Conservation (phyloP, 345 rosid genomes). For the Rhizophora mangle region DNA sequence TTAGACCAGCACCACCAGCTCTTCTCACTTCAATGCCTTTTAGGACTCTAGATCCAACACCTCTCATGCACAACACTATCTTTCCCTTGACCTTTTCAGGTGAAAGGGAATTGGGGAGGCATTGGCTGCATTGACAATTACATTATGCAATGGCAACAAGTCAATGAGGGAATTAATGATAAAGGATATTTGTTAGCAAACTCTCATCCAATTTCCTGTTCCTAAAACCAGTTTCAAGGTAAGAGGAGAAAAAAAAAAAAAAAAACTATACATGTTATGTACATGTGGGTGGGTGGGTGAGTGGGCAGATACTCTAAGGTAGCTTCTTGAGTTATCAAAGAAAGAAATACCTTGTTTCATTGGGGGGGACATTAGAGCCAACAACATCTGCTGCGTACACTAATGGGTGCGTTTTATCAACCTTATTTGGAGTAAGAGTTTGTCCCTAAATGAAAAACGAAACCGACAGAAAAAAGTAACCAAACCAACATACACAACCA, state of each 20-base stretch:
- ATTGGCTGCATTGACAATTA: constrained; percentile 44
- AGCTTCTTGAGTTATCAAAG: not conserved
- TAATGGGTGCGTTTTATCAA: constrained; percentile 44
- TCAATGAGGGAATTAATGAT: too few relatives aligned
- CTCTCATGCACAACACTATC: constrained; percentile 45
- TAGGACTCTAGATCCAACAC: not conserved
- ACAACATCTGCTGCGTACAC: constrained; percentile 61
- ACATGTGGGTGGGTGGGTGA: too few relatives aligned
- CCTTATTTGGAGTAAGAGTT: constrained; percentile 47
- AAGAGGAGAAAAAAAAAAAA: too few relatives aligned
- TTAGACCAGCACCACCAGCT: constrained; percentile 12
- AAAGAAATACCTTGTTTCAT: constrained; percentile 40
- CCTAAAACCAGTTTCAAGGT: too few relatives aligned
- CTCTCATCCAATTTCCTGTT: too few relatives aligned
- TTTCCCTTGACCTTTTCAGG: constrained; percentile 66
- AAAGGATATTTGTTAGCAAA: too few relatives aligned
- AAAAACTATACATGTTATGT: too few relatives aligned
- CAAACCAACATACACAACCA: too few relatives aligned
- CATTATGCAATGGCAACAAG: too few relatives aligned
- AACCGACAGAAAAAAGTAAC: too few relatives aligned
- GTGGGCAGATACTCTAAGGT: too few relatives aligned
- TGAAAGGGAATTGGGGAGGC: constrained; percentile 58
- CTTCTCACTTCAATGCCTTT: constrained; percentile 14
- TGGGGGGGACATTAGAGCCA: constrained; percentile 35
- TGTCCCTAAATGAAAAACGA: constrained; percentile 41